These are phyloP conservation scores for Skeletonema marinoi DNA, from an alignment of 108 stramenopile species.

Conservation along the genomic window DNA sequence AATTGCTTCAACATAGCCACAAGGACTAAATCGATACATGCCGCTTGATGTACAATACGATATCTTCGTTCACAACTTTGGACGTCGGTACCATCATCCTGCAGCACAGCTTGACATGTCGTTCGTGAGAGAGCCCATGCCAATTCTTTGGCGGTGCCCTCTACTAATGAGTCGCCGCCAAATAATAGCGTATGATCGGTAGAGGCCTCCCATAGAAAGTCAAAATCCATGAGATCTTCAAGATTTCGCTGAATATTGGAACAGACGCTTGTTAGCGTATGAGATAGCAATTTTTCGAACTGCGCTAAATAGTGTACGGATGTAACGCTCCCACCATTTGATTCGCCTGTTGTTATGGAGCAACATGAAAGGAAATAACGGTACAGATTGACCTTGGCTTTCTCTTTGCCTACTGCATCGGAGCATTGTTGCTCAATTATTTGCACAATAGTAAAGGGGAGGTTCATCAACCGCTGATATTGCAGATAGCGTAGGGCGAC, in stretches of 20 bases:
- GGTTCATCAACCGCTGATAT: neutral
- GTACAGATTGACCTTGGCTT: neutral
- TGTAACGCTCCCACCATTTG: neutral
- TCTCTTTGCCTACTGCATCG: neutral
- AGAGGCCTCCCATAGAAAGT: constrained; percentile 6
- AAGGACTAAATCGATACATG: constrained; percentile 14
- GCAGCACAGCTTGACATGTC: neutral
- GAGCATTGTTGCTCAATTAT: neutral
- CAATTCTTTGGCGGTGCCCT: constrained; percentile 8
- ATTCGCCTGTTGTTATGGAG: neutral
- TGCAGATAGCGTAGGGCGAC: neutral
- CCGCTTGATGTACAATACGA: neutral
- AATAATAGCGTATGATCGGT: neutral
- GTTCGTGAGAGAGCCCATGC: constrained; percentile 7
- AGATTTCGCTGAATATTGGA: constrained; percentile 4
- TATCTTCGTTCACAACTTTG: constrained; percentile 14
- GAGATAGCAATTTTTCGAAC: constrained; percentile 6
- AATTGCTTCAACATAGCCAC: neutral
- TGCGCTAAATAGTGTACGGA: neutral
- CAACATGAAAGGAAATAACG: neutral
- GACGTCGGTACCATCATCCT: neutral
- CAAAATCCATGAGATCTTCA: constrained; percentile 15
- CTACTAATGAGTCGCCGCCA: neutral
- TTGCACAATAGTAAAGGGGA: neutral
- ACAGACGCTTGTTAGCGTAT: neutral